A percentile compares a stretch with the other conserved stretches of the same genome.
These are phyloP conservation scores for Guadua angustifolia DNA, from an alignment of 176 grass and related monocot species.

Conservation along the genomic window DNA sequence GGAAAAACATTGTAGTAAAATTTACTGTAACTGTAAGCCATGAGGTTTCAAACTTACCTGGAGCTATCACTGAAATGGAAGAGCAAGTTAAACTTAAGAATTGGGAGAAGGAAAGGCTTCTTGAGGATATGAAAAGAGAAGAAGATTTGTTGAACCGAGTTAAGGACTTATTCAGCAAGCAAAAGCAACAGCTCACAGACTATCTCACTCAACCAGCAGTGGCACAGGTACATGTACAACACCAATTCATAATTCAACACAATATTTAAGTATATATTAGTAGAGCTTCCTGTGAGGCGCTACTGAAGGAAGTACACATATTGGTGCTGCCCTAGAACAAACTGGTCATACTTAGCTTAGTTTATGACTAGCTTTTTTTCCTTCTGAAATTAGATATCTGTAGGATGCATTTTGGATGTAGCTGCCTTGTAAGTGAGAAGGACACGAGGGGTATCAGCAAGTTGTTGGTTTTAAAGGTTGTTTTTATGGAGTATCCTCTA, in stretches of 20 bases:
- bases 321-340: not conserved
- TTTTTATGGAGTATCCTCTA: too few relatives aligned
- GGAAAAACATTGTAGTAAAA: constrained; percentile 65
- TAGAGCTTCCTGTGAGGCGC: not conserved
- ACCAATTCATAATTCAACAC: not conserved
- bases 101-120: constrained; percentile 76
- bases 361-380: not conserved
- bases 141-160: constrained; percentile 61
- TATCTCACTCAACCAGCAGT: constrained; percentile 41
- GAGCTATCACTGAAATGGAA: constrained; percentile 65
- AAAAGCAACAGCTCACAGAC: constrained; percentile 67
- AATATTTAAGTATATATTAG: constrained; percentile 23
- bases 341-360: not conserved
- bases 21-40: constrained; percentile 62
- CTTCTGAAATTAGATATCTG: not conserved
- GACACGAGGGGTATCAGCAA: too few relatives aligned
- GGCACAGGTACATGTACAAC: constrained; percentile 49
- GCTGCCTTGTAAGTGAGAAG: constrained; percentile 11
- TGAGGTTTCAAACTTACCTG: constrained; percentile 52
- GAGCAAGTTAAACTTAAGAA: constrained; percentile 66
- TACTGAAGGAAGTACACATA: constrained; percentile 7
- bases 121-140: constrained; percentile 82
- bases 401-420: constrained; percentile 15
- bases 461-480: too few relatives aligned
- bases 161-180: constrained; percentile 56